Base-by-base conservation (phyloP, 2,329 filamentous ascomycete species). In the Tolypocladium nubicola region DNA sequence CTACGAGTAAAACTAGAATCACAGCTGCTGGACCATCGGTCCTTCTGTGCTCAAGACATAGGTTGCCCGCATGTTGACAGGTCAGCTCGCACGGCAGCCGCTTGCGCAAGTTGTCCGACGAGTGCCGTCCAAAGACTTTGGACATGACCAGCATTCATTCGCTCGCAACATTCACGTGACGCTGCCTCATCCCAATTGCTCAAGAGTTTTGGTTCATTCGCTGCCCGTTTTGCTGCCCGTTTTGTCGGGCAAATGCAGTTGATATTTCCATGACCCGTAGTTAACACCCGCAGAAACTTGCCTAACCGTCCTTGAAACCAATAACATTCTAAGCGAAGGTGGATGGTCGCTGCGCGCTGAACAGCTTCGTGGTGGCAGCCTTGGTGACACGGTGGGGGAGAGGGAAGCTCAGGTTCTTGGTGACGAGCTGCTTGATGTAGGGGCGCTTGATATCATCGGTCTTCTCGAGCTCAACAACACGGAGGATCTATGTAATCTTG, bases 341-440 rank as follows among this genome's bases (percentile, higher is more conserved):
- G 73, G 90, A 90, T 73, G 94, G 94, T 80, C 94, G 88, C 80
- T 85, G 90, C 74, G 90, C 86, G 75, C 88, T 85, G 83, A 96
- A 99, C 76, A 97, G 75, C 86, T 96, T 96, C 84, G 88, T 89
- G 82, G 81, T 85, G 76, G 77, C 79, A 78, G 83, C 82, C 81
- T 91, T 92, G 81, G 87, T 83, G 73, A 92, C 80, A 73, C 95
- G 94, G 86, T 99, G 94, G 75, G 94, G 94, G 68, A 99, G 90
- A 76, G 94, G 94, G 90, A 99, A 99, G 79, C 88, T 90, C 78
- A 99, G 89, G 79, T 85, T 76, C 88, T 97, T 97, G 79, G 83
- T 80, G 75, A 96, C 80, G 77, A 99, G 90, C 83, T 99, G 94
- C 85, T 92, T 95, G 84, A 99, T 96, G 87, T 99, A 99, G 67